Evolutionary conservation across 2,329 filamentous ascomycete species (phyloP), one percentile per base, ranked within the genome.

Genomic region (Diaporthe aspalathi): DNA sequence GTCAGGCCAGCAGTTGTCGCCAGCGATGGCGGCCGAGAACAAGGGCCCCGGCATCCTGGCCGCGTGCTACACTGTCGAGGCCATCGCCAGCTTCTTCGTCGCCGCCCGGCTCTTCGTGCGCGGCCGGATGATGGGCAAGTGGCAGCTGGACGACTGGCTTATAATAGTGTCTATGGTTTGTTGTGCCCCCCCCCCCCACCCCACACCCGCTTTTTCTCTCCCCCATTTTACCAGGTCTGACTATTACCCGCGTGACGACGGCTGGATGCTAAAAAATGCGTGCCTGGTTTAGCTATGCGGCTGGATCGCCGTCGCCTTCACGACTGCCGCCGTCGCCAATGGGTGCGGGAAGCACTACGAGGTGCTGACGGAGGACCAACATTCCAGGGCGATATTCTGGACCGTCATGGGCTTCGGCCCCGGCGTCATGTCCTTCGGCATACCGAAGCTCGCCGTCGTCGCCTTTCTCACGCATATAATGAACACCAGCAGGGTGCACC

Each of bases 371-470:
- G 52, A 74, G 7, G 70, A 78, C 0, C 75, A 84, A 7, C 74
- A 81, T 57, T 72, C 74, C 6, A 74, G 74, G 16, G 77, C 78
- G 38, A 76, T 80, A n/a, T 74, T 81, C 43, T 84, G 78, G 74
- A 83, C 80, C 5, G 76, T 81, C 16, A 74, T 79, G 47, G 79
- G 77, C 24, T 84, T 84, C 70, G 74, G 76, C 0, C 79, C 81
- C 2, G 81, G 81, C 5, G 74, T 84, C 12, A 72, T 82, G 71
- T 80, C 81, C 2, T 84, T 85, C 68, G 78, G 74, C 1, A 66
- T 84, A 1, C 83, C 83, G 5, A 85, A 85, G 75, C 76, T 84
- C 12, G 82, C 82, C 43, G 82, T 83, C 49, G 79, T 83, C 9
- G 75, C 78, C 2, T 78, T 85, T 3, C 76, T 85, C 5, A 77